Conservation (phyloP, 2,329 filamentous ascomycete species). For the Fusarium stilboides region DNA sequence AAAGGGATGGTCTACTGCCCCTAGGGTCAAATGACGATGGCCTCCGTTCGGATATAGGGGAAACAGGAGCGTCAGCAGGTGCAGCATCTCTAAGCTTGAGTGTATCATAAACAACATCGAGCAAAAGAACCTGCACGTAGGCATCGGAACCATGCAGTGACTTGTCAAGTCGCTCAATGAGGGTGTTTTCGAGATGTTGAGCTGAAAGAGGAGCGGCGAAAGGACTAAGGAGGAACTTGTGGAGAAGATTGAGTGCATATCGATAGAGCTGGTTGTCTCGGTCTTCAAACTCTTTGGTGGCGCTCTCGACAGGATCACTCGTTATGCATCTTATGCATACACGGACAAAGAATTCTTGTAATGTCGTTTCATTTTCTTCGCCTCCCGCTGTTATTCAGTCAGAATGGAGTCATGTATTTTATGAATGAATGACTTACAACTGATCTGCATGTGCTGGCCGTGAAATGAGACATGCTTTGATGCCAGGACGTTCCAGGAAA, state of each 20-base stretch:
- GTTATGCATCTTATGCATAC: constrained; percentile 75
- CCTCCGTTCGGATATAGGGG: constrained; percentile 65
- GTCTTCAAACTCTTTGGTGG: constrained; percentile 48
- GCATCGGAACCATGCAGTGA: constrained; percentile 75
- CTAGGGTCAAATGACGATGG: constrained; percentile 60
- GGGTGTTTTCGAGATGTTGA: constrained; percentile 77
- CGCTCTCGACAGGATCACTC: constrained; percentile 39
- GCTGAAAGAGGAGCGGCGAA: constrained; percentile 71
- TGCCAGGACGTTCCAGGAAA: constrained; percentile 79
- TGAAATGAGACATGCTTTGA: constrained; percentile 64
- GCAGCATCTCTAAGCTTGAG: constrained; percentile 74
- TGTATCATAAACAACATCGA: constrained; percentile 83
- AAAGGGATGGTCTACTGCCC: constrained; percentile 58
- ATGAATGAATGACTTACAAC: constrained; percentile 60
- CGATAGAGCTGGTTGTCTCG: constrained; percentile 79
- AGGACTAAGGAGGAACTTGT: constrained; percentile 77
- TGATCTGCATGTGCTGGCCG: constrained; percentile 54
- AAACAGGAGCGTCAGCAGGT: constrained; percentile 58
- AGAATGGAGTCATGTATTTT: constrained; percentile 23
- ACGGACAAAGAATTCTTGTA: constrained; percentile 78
- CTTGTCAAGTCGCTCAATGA: constrained; percentile 78
- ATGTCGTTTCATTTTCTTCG: constrained; percentile 69
- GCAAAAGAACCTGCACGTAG: constrained; percentile 81
- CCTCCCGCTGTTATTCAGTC: constrained; percentile 59
- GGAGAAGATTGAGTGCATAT: constrained; percentile 77